These are phyloP conservation scores for Podaxis sp. DNA, from an alignment of 768 basidiomycete species.

Conservation along the genomic window DNA sequence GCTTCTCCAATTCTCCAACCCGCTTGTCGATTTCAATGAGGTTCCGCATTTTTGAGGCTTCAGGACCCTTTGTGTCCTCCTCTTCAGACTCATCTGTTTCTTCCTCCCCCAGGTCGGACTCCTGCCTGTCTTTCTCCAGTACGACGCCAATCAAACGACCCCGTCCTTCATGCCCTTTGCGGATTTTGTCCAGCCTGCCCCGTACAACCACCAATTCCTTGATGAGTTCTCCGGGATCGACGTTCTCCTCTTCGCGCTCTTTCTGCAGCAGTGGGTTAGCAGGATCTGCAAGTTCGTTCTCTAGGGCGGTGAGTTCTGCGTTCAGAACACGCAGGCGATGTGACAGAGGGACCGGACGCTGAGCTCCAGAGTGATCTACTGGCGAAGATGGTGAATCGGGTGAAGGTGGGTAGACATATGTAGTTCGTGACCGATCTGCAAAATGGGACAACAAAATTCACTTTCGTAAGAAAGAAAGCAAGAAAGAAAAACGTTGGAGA, in stretches of 20 bases:
- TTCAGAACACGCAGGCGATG: conserved; percentile 64
- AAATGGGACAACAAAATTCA: not conserved
- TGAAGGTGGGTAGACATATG: conserved; percentile 70
- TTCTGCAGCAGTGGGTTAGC: conserved; percentile 63
- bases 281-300: conserved; percentile 78
- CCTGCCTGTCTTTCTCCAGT: conserved; percentile 29
- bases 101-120: conserved; percentile 14
- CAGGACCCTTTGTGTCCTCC: conserved; percentile 13
- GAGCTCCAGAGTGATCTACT: conserved; percentile 24
- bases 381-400: conserved; percentile 45
- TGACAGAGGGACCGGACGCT: conserved; percentile 44
- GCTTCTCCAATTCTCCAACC: conserved; percentile 75
- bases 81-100: conserved; percentile 1
- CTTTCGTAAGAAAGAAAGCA: not conserved
- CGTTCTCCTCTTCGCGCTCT: conserved; percentile 53
- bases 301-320: conserved; percentile 74
- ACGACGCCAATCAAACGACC: conserved; percentile 59
- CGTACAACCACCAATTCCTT: conserved; percentile 75
- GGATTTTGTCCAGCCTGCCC: conserved; percentile 62
- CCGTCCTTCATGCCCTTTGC: conserved; percentile 60
- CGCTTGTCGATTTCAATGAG: conserved; percentile 79
- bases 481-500: conserved; percentile 14
- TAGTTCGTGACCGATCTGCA: conserved; percentile 46
- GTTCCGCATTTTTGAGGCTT: conserved; percentile 38
- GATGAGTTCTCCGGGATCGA: conserved; percentile 73